Base-by-base conservation (phyloP, 805 yeast species). In the Cyberlindnera nakhonratchasimensis region DNA sequence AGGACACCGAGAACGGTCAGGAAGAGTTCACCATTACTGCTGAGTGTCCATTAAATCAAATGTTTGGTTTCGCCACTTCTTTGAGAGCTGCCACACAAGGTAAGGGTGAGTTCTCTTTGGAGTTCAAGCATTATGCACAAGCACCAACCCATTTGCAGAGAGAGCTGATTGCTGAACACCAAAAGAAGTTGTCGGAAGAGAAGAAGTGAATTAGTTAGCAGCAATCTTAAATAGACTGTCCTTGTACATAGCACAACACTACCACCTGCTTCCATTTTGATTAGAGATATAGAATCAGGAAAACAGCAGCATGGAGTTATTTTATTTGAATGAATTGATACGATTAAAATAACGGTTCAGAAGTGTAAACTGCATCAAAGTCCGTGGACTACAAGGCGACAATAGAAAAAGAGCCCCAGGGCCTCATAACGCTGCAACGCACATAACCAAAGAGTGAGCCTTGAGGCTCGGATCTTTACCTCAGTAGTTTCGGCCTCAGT, bases 11-110 rank as follows among this genome's bases (percentile, higher is more conserved):
- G 59, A 87, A 90, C 61, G 91, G 89, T 22, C 80, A 84, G 44
- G 99, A 93, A 55, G 99, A 93, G 64, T 91, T 93, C 68, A 86
- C 95, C 10, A 80, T 93, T 48, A 77, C 79, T 43, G 95, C 97
- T 24, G 98, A 93, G 65, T 91, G 98, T 71, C 85, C 98, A n/a
- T 79, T 93, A 68, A 90, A 90, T 71, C 79, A 86, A 48, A 80
- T 93, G 88, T 93, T 93, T 65, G 99, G 99, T 29, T 87, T 93
- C 62, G 96, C 98, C 7, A 86, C 98, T 8, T 79, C 87, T 20
- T 74, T 93, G 61, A 84, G 99, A 74, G 98, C 99, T 17, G 80
- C 86, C 46, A 91, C 99, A 13, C 99, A 93, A 69, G 99, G 99
- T 69, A 93, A 93, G 65, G 99, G 99, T 59, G 98, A 95, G 69